These are phyloP conservation scores for Silybum marianum DNA, from an alignment of 129 eudicot species.

Conservation along the genomic window DNA sequence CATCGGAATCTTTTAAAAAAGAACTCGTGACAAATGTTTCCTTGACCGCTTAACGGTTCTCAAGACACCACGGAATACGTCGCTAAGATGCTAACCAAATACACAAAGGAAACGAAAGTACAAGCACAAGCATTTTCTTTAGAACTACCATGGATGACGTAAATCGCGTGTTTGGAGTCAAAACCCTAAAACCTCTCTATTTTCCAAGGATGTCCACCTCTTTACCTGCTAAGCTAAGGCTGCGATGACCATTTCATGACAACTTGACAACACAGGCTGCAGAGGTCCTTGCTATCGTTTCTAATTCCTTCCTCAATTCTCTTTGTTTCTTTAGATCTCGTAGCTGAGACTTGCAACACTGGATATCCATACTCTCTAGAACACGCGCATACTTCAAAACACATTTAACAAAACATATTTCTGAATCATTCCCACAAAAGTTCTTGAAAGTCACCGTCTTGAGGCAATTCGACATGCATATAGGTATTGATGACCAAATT, in stretches of 20 bases:
- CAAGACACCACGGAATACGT: neutral
- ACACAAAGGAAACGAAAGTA: neutral
- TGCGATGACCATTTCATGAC: constrained; percentile 25
- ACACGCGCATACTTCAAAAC: constrained; percentile 34
- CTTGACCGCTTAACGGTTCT: neutral
- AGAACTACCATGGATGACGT: neutral
- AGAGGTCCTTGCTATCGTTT: constrained; percentile 29
- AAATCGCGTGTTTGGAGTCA: too few species aligned
- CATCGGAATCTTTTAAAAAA: neutral
- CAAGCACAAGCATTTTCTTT: neutral
- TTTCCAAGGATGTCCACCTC: neutral
- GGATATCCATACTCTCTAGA: constrained; percentile 45
- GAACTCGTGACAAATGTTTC: neutral
- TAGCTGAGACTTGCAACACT: constrained; percentile 30
- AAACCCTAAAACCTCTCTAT: too few species aligned
- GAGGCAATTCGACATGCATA: constrained; percentile 35
- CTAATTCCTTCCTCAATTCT: constrained; percentile 33
- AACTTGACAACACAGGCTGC: constrained; percentile 33
- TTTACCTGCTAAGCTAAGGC: neutral
- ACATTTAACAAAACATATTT: constrained; percentile 34
- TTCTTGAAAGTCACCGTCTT: constrained; percentile 35
- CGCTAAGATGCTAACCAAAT: neutral
- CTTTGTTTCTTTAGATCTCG: constrained; percentile 32
- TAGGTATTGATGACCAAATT: constrained; percentile 16
- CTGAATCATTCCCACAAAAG: constrained; percentile 37